Base-by-base conservation (phyloP, 2,329 filamentous ascomycete genomes). In the Fusarium sp. region DNA sequence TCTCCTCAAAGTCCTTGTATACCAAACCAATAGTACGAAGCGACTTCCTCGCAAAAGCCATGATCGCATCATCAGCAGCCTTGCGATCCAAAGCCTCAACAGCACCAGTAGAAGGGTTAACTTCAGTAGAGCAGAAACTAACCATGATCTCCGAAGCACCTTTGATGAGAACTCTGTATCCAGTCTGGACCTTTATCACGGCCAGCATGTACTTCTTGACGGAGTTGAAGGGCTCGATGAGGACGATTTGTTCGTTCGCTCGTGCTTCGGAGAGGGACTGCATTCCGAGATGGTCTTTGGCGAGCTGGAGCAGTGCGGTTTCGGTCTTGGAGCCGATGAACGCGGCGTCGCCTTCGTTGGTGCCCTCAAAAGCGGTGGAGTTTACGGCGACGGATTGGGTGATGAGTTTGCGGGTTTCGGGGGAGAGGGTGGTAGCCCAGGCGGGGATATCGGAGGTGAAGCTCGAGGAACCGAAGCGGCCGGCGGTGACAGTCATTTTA, bases 11-110 rank as follows among this genome's bases (percentile, higher is more conserved):
- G 75, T 97, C 95, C 61, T 91, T 92, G 82, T 94, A 97, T 48
- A 94, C 86, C 72, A 97, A 88, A 36, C 91, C 93, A 75, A 97
- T 97, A 4, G 95, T 97, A 67, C 95, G 90, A 28, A 97, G 86
- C 8, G 94, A 97, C 24, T 92, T 88, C 20, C 89, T 90, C 8
- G 95, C 95, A 78, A 97, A 97, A 48, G 87, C 88, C 70, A 91
- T 89, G 75, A 97, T 97, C 50, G 94, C 85, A 24, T 86, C 83
- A 70, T 88, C 82, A 55, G 85, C 84, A 71, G 91, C 89, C 42
- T 88, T 86, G 31, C 83, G 80, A 18, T 86, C 86, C 68, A 91
- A 80, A 0, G 83, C 65, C 73, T 72, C 86, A 84, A 36, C 72
- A 71, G 8, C 85, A 80, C 28, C 88, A 87, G 60, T 89, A 81